Conservation (phyloP, 257 asterid genomes). For the Schizonepeta tenuifolia region DNA sequence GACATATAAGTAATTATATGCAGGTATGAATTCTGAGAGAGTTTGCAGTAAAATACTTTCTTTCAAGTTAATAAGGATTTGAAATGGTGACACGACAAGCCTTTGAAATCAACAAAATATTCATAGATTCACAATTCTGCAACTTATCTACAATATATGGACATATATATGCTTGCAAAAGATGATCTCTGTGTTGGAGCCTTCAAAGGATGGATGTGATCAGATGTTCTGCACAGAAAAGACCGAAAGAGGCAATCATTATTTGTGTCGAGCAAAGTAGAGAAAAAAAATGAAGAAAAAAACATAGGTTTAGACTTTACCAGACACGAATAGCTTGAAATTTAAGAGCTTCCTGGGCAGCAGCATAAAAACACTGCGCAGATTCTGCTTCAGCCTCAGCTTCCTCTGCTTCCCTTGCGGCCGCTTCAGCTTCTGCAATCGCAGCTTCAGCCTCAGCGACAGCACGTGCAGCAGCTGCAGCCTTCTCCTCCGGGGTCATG, state of each 20-base stretch:
- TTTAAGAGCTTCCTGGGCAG: conserved; percentile 61
- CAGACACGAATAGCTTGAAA: conserved; percentile 66
- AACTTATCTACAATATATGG: conserved; percentile 35
- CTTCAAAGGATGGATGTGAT: conserved; percentile 18
- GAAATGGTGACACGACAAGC: conserved; percentile 1
- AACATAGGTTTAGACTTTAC: conserved; percentile 36
- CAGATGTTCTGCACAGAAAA: conserved; percentile 39
- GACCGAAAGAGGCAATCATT: conserved; percentile 4
- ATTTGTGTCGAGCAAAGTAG: background rate
- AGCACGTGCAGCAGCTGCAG: conserved; percentile 83
- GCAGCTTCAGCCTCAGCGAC: conserved; percentile 95
- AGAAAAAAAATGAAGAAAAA: background rate
- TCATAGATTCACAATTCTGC: conserved; percentile 25
- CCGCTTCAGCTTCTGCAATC: conserved; percentile 81
- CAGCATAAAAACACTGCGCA: conserved; percentile 83
- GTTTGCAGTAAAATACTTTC: background rate
- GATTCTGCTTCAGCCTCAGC: conserved; percentile 96
- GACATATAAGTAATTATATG: too few species aligned
- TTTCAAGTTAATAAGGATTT: background rate
- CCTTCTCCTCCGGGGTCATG: conserved; percentile 80
- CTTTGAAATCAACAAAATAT: conserved; percentile 22
- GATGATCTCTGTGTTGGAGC: conserved; percentile 5
- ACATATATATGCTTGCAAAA: conserved; percentile 31
- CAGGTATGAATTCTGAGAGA: background rate
- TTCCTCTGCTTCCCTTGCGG: conserved; percentile 90